Base-by-base conservation (phyloP, 345 rosid species). In the Litchi chinensis region DNA sequence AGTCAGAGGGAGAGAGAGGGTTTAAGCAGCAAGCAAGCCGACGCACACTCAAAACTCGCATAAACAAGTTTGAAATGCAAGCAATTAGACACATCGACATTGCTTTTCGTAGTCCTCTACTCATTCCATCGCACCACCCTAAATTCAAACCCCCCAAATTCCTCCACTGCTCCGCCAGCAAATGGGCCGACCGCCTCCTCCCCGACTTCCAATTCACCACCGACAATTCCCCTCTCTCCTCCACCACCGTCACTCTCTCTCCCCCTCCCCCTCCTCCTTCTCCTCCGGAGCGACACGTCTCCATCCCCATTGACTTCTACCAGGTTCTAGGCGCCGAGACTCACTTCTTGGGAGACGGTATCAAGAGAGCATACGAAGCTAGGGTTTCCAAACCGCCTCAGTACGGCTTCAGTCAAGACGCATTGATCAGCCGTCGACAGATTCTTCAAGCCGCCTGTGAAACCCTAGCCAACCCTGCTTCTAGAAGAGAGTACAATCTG, bases 161-260 rank as follows among this genome's bases (percentile, higher is more conserved):
- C 87, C 66, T 32, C 56, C 68, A 67, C 74, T 89, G 87, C 86
- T 88, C 92, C 80, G 95, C 98, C 80, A 92, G 93, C 84, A 92
- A 81, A 90, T 95, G 99, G 99, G 97, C 98, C 59, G 94, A 95
- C n/a, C 99, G 97, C 83, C 99, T 95, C 82, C 87, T 92, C 86
- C 46, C 93, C 44, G 98, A 95, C 89, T 95, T 93, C 86, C 93
- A 93, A 74, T 92, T 92, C 90, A 40, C 89, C 67, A 56, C 86
- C 80, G 86, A 87, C 12, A 22, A 86, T 46, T 69, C 90, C 48
- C 32, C 77, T 59, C 74, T 92, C 78, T 64, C 88, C 44, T 37
- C 76, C 50, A 12, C 87, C 57, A 10, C 77, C 73, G 76, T 83
- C 75, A 77, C 84, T 76, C 80, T 78, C 71, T 16, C 90, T 68